phyloP scores from a whole-genome alignment of 2,329 filamentous ascomycete species.

The Sarocladium strictum region DNA sequence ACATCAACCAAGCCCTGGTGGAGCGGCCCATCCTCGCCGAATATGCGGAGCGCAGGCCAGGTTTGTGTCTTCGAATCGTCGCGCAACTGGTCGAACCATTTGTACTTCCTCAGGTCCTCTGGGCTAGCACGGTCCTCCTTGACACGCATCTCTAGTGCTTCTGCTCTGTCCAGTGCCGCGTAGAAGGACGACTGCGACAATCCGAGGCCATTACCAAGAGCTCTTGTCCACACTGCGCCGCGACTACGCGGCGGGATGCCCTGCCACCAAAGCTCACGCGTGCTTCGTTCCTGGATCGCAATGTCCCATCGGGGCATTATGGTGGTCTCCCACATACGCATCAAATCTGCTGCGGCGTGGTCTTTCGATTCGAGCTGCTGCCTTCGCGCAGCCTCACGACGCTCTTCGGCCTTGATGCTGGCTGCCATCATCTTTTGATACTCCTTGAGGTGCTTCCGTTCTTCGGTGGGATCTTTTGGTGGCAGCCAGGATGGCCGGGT shows the following conservation, averaged over 20 bases:
- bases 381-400: conserved; percentile 47
- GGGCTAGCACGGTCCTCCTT: conserved; percentile 42
- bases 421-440: conserved; percentile 77
- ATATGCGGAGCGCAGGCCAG: conserved; percentile 68
- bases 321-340: conserved; percentile 68
- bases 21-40: conserved; percentile 59
- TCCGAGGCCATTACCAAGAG: conserved; percentile 68
- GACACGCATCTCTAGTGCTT: conserved; percentile 53
- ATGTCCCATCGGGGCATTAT: conserved; percentile 71
- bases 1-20: conserved; percentile 65
- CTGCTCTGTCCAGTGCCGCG: conserved; percentile 63
- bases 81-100: conserved; percentile 59
- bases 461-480: conserved; percentile 83
- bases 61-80: conserved; percentile 58
- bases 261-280: conserved; percentile 76
- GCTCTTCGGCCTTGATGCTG: conserved; percentile 54
- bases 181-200: conserved; percentile 62
- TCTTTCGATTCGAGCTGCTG: conserved; percentile 49
- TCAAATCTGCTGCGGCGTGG: conserved; percentile 45
- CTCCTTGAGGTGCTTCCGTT: conserved; percentile 79
- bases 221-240: conserved; percentile 62
- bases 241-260: conserved; percentile 67
- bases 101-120: conserved; percentile 49
- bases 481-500: conserved; percentile 81
- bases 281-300: conserved; percentile 62